phyloP scores from a whole-genome alignment of 139 green algal genomes.

The Microglena sp. region DNA sequence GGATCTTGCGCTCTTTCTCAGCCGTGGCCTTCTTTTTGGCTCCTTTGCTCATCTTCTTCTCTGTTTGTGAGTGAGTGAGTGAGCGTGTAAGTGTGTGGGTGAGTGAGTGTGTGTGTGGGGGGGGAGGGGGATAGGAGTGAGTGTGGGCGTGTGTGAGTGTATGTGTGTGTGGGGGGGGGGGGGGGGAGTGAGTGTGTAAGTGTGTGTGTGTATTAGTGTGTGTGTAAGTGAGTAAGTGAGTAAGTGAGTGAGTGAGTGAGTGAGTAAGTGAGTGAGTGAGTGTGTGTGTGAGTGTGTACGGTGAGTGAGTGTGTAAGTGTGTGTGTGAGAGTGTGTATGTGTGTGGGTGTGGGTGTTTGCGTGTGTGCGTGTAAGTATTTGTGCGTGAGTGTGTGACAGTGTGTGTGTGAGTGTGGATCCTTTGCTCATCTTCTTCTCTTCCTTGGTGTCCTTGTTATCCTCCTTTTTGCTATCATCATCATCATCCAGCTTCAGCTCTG shows the following conservation, averaged over 20 bases:
- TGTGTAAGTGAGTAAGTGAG: background rate
- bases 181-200: background rate
- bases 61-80: background rate
- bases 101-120: slow-evolving; percentile 17
- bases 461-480: no score
- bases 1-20: slow-evolving; percentile 6
- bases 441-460: no score
- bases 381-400: background rate
- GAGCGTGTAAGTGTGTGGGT: slow-evolving; percentile 5
- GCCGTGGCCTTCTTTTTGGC: slow-evolving; percentile 4
- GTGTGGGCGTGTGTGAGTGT: background rate
- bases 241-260: background rate
- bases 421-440: slow-evolving; percentile 16
- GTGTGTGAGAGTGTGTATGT: background rate
- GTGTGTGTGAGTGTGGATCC: background rate
- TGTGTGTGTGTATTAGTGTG: background rate
- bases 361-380: background rate
- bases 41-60: slow-evolving; percentile 14
- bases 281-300: background rate
- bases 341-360: background rate
- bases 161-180: background rate
- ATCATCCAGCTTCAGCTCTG: background rate
- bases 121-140: no score
- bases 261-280: background rate
- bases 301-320: background rate